These are phyloP conservation scores for Fusarium tanahbumbuense DNA, from an alignment of 2,329 filamentous ascomycete species.

Conservation along the genomic window DNA sequence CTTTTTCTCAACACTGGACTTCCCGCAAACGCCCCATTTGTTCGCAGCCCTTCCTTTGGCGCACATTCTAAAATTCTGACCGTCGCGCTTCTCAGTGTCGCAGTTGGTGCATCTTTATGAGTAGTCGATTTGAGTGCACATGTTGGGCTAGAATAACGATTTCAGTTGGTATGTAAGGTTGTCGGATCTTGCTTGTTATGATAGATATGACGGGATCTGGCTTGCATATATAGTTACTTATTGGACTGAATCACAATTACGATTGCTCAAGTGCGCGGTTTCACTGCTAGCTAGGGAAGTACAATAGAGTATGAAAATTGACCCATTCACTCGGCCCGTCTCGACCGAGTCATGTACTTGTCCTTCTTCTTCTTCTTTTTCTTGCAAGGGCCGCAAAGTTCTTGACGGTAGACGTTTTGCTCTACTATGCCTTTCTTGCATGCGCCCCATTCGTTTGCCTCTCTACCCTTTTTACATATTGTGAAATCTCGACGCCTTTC, in stretches of 20 bases:
- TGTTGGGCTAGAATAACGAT: not conserved
- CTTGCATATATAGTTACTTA: too few species aligned
- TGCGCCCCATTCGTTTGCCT: constrained; percentile 2
- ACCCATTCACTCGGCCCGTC: too few species aligned
- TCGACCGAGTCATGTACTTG: not conserved
- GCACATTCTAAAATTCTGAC: not conserved
- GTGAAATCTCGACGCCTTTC: not conserved
- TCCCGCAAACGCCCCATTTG: not conserved
- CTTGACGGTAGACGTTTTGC: rapidly evolving
- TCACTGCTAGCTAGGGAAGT: not conserved
- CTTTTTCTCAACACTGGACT: not conserved
- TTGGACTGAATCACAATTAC: too few species aligned
- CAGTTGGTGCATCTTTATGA: not conserved
- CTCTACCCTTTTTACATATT: not conserved
- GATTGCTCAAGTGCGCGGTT: rapidly evolving
- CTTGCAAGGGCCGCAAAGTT: not conserved
- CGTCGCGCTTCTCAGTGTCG: not conserved
- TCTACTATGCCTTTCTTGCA: not conserved
- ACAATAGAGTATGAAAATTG: not conserved
- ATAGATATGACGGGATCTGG: rapidly evolving
- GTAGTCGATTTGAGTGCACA: not conserved
- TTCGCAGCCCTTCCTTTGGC: not conserved
- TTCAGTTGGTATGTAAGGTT: too few species aligned
- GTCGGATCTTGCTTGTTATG: too few species aligned
- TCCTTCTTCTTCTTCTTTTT: not conserved